phyloP scores from a whole-genome alignment of 352 stramenopile species.

The Globisporangium irregulare region DNA sequence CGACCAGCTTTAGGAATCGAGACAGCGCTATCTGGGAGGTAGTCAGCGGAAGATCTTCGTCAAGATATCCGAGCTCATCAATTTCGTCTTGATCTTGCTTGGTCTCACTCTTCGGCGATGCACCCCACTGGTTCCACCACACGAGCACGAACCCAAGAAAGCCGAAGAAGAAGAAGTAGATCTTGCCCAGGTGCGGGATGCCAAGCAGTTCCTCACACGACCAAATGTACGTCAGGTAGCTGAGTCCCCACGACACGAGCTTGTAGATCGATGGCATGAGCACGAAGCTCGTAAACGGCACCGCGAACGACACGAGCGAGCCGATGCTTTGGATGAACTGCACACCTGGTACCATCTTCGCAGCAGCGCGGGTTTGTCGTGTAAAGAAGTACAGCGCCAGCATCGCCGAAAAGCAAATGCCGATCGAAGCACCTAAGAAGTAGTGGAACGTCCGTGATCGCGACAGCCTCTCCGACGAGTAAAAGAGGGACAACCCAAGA shows the following conservation, averaged over 20 bases:
- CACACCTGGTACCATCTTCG: slow-evolving; percentile 67
- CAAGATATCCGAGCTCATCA: slow-evolving; percentile 64
- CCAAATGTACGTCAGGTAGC: slow-evolving; percentile 70
- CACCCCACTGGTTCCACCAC: slow-evolving; percentile 87
- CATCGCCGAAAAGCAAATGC: slow-evolving; percentile 75
- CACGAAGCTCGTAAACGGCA: slow-evolving; percentile 76
- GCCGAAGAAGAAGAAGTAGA: slow-evolving; percentile 83
- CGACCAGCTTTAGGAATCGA: slow-evolving; percentile 51
- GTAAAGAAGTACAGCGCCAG: slow-evolving; percentile 79
- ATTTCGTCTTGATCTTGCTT: slow-evolving; percentile 61
- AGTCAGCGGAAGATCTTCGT: slow-evolving; percentile 62
- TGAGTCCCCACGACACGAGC: slow-evolving; percentile 50
- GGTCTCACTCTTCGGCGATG: slow-evolving; percentile 41
- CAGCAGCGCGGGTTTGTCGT: slow-evolving; percentile 64
- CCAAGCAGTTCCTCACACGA: slow-evolving; percentile 64
- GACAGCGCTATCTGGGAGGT: slow-evolving; percentile 63
- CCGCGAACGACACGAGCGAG: slow-evolving; percentile 65
- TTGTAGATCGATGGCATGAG: slow-evolving; percentile 74
- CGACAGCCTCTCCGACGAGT: slow-evolving; percentile 58
- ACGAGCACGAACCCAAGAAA: slow-evolving; percentile 67
- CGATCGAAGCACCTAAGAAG: slow-evolving; percentile 54
- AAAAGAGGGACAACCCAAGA: slow-evolving; percentile 64
- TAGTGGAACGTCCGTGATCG: slow-evolving; percentile 82
- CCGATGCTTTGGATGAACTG: slow-evolving; percentile 66
- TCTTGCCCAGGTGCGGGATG: slow-evolving; percentile 79